These are phyloP conservation scores for Knufia petricola DNA, from an alignment of 2,329 filamentous ascomycete genomes.

Conservation along the genomic window DNA sequence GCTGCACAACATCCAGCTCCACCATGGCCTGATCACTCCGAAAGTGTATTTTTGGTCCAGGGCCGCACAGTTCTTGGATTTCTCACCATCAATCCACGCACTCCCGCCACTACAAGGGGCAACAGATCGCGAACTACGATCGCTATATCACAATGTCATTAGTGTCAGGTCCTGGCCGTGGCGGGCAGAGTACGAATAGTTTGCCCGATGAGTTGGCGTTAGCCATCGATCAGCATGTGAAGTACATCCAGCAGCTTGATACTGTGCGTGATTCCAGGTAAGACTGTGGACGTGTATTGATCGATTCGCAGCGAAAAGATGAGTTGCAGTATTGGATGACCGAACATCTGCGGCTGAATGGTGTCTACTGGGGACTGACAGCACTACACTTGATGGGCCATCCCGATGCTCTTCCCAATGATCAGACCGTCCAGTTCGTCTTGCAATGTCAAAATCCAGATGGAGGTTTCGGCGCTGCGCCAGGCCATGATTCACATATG, in stretches of 20 bases:
- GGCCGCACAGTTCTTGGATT: background rate
- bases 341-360: constrained; percentile 89
- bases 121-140: background rate
- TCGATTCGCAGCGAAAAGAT: constrained; percentile 60
- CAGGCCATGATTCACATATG: constrained; percentile 91
- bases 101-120: no score
- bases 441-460: constrained; percentile 82
- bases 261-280: constrained; percentile 47
- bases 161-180: constrained; percentile 51
- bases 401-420: constrained; percentile 70
- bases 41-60: background rate
- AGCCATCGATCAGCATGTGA: constrained; percentile 62
- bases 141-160: constrained; percentile 42
- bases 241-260: constrained; percentile 87
- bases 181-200: constrained; percentile 26
- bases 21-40: no score
- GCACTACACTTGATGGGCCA: constrained; percentile 75
- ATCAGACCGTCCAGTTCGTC: constrained; percentile 82
- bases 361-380: constrained; percentile 91
- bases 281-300: constrained; percentile 27
- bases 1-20: no score
- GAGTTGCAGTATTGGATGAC: constrained; percentile 97
- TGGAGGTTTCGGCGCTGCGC: constrained; percentile 88
- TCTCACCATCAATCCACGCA: no score
- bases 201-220: constrained; percentile 41